Evolutionary conservation across 345 rosid species (phyloP).

Genomic region (Populus pruinosa): DNA sequence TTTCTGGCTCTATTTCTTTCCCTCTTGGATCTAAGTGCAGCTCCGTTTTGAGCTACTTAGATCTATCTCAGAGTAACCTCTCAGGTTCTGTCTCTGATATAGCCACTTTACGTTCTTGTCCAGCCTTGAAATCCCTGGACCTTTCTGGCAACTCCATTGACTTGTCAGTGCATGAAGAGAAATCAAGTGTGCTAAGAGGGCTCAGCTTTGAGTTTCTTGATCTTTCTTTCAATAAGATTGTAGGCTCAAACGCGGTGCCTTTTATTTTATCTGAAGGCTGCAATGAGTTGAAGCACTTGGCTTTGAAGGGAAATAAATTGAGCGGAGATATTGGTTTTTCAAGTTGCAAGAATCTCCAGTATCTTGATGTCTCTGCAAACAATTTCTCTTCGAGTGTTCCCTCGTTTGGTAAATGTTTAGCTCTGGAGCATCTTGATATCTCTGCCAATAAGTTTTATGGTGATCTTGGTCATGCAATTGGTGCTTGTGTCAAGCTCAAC

Average conservation of each 20-base stretch:
- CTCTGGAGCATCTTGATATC: conserved; percentile 65
- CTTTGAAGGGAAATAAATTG: conserved; percentile 62
- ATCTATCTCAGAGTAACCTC: conserved; percentile 66
- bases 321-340: conserved; percentile 69
- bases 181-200: conserved; percentile 38
- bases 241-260: conserved; percentile 45
- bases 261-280: conserved; percentile 63
- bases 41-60: conserved; percentile 49
- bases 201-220: conserved; percentile 63
- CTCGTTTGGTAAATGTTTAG: conserved; percentile 60
- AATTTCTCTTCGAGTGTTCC: conserved; percentile 58
- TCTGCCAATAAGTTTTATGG: conserved; percentile 66
- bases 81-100: conserved; percentile 57
- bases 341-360: conserved; percentile 48
- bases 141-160: conserved; percentile 60
- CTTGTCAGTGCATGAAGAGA: conserved; percentile 29
- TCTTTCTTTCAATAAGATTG: conserved; percentile 62
- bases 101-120: conserved; percentile 50
- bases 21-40: conserved; percentile 66
- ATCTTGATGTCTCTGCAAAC: conserved; percentile 70
- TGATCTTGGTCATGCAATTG: conserved; percentile 54
- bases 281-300: conserved; percentile 42
- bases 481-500: conserved; percentile 49
- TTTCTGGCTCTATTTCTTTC: conserved; percentile 59
- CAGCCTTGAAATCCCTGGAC: conserved; percentile 49